phyloP scores from a whole-genome alignment of 1,284 basidiomycete species.

The Pisolithus thermaeus region DNA sequence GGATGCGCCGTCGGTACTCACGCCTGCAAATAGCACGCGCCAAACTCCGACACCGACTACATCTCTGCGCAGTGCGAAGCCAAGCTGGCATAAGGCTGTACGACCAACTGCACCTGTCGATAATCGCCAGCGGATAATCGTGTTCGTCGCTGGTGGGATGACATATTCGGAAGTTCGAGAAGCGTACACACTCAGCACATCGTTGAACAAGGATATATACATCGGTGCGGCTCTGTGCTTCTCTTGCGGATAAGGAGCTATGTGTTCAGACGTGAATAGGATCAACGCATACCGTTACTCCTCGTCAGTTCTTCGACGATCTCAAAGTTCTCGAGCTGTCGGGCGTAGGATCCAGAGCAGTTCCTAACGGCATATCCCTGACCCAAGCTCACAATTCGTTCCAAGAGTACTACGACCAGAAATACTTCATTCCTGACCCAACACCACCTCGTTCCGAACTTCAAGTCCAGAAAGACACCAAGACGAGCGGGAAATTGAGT shows the following conservation, averaged over 20 bases:
- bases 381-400: slow-evolving; percentile 44
- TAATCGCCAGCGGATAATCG: slow-evolving; percentile 75
- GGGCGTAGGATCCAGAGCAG: slow-evolving; percentile 64
- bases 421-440: slow-evolving; percentile 63
- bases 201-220: slow-evolving; percentile 83
- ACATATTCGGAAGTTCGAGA: slow-evolving; percentile 94
- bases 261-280: slow-evolving; percentile 42
- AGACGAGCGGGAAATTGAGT: slow-evolving; percentile 31
- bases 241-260: no score
- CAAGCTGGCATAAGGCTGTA: slow-evolving; percentile 77
- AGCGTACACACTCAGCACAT: slow-evolving; percentile 73
- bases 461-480: slow-evolving; percentile 27
- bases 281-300: slow-evolving; percentile 85
- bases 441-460: slow-evolving; percentile 35
- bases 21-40: slow-evolving; percentile 41
- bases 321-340: slow-evolving; percentile 79
- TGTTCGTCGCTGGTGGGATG: slow-evolving; percentile 95
- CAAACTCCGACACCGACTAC: slow-evolving; percentile 49
- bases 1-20: slow-evolving; percentile 66
- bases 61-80: slow-evolving; percentile 80
- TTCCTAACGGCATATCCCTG: slow-evolving; percentile 65
- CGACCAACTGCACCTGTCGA: slow-evolving; percentile 48
- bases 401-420: slow-evolving; percentile 75
- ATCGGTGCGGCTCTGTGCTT: slow-evolving; percentile 56
- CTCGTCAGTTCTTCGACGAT: slow-evolving; percentile 81